phyloP scores from a whole-genome alignment of 2,329 filamentous ascomycete species.

The Monosporascus sp. region DNA sequence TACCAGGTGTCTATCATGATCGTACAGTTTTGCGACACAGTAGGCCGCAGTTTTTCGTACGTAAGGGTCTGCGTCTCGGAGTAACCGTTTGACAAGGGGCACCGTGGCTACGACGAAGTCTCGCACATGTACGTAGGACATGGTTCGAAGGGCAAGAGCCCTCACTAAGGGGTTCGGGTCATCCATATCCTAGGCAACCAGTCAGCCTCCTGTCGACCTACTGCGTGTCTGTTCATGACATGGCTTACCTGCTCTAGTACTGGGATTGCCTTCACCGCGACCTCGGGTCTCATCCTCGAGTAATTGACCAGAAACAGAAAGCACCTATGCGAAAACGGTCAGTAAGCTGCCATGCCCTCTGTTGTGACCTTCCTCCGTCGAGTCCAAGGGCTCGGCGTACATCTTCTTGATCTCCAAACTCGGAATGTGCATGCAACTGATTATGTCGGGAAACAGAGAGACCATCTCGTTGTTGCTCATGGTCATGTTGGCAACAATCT shows the following conservation, averaged over 20 bases:
- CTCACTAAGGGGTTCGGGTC: conserved; percentile 89
- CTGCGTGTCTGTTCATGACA: neutral
- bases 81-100: conserved; percentile 73
- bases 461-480: conserved; percentile 99
- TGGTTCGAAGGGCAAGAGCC: conserved; percentile 86
- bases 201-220: conserved; percentile 10
- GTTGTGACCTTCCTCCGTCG: conserved; percentile 7
- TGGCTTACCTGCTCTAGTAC: conserved; percentile 69
- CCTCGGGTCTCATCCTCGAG: conserved; percentile 86
- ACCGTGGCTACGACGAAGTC: conserved; percentile 93
- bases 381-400: conserved; percentile 46
- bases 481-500: conserved; percentile 99
- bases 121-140: conserved; percentile 94
- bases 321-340: conserved; percentile 59
- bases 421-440: conserved; percentile 90
- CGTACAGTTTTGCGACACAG: conserved; percentile 95
- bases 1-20: conserved; percentile 87
- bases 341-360: conserved; percentile 15
- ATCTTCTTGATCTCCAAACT: conserved; percentile 99
- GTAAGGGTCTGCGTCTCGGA: conserved; percentile 87
- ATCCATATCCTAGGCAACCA: conserved; percentile 70
- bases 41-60: conserved; percentile 96
- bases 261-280: conserved; percentile 87
- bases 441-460: conserved; percentile 89
- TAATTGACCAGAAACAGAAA: conserved; percentile 98